These are phyloP conservation scores for Delonix regia DNA, from an alignment of 306 rosid genomes.

Conservation along the genomic window DNA sequence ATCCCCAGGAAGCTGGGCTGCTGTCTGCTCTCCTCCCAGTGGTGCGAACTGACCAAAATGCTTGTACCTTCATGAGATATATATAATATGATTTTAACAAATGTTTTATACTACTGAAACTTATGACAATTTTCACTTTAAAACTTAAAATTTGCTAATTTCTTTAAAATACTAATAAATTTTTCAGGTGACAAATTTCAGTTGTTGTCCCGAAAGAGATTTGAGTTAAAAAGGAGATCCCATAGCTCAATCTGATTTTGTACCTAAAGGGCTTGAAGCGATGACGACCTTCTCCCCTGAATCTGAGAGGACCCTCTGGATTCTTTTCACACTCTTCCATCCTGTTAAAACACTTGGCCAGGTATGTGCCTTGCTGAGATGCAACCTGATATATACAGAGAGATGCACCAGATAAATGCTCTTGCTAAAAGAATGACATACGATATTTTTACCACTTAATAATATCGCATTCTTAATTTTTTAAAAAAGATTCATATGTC, in stretches of 20 bases:
- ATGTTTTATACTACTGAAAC: too few relatives aligned
- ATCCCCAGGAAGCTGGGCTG: constrained; percentile 98
- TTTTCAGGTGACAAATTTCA: background rate
- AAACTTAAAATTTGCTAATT: too few relatives aligned
- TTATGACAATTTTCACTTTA: too few relatives aligned
- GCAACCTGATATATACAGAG: constrained; percentile 68
- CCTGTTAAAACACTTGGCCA: constrained; percentile 81
- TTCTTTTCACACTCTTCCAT: constrained; percentile 74
- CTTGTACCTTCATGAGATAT: constrained; percentile 64
- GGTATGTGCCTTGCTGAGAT: constrained; percentile 87
- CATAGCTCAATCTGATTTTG: background rate
- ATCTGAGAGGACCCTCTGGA: constrained; percentile 97
- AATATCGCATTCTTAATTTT: background rate
- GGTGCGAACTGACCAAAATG: constrained; percentile 99
- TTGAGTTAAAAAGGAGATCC: background rate
- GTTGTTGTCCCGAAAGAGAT: background rate
- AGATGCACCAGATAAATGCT: background rate
- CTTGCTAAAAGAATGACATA: background rate
- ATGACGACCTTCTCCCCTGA: constrained; percentile 95
- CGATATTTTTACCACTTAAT: background rate
- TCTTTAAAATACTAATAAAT: background rate
- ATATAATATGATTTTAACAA: too few relatives aligned
- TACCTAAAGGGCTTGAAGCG: constrained; percentile 92
- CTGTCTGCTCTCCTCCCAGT: constrained; percentile 96
- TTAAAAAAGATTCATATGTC: background rate